phyloP scores from a whole-genome alignment of 495 filamentous ascomycete species.

The Penicillium goetzii region DNA sequence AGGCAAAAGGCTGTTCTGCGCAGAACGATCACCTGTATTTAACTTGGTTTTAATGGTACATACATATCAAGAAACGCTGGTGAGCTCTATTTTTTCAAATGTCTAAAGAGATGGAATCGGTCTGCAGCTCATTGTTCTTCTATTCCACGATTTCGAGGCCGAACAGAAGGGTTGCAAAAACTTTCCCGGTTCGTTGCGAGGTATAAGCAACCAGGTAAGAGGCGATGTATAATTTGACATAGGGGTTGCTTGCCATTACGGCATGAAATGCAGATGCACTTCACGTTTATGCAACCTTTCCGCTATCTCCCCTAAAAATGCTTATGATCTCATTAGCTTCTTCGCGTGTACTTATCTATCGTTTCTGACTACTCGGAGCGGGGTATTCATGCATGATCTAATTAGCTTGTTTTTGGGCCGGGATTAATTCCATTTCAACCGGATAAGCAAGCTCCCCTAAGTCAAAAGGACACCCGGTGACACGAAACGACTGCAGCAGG shows the following conservation, averaged over 20 bases:
- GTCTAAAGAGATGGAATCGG: neutral
- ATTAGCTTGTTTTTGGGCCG: neutral
- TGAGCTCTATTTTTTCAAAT: neutral
- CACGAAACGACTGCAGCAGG: neutral
- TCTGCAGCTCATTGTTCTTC: neutral
- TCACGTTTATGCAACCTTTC: neutral
- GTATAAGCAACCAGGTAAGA: too few relatives aligned
- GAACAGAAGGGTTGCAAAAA: too few relatives aligned
- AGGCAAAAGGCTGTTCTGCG: neutral
- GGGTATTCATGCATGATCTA: neutral
- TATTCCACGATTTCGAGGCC: neutral
- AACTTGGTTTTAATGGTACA: neutral
- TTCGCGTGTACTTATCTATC: neutral
- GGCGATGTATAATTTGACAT: too few relatives aligned
- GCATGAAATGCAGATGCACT: neutral
- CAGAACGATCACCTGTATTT: neutral
- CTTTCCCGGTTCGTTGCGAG: too few relatives aligned
- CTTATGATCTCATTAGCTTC: neutral
- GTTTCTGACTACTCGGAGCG: neutral
- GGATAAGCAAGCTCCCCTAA: slow-evolving; percentile 1
- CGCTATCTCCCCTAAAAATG: neutral
- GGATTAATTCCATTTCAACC: neutral
- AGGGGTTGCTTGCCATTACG: too few relatives aligned
- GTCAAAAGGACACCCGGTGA: neutral
- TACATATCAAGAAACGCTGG: neutral